Conservation (phyloP, 345 rosid genomes). For the Anacardium occidentale region DNA sequence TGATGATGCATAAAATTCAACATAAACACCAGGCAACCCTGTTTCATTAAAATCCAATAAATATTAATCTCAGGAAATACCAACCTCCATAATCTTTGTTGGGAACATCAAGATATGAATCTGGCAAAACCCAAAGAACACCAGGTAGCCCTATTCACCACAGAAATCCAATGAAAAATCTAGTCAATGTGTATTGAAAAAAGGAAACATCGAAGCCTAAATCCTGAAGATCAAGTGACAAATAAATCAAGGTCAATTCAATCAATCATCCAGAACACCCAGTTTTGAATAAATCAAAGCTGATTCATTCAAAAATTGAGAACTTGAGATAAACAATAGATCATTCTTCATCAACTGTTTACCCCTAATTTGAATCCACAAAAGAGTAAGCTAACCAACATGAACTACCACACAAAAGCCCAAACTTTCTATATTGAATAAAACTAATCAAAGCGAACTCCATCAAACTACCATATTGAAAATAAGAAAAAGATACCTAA, state of each 20-base stretch:
- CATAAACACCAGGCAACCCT: too few species aligned
- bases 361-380: background rate
- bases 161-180: slow-evolving; percentile 2
- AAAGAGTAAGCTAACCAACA: background rate
- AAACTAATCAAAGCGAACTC: background rate
- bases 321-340: background rate
- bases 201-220: background rate
- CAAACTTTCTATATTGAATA: background rate
- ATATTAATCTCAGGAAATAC: slow-evolving; percentile 18
- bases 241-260: background rate
- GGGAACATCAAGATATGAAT: slow-evolving; percentile 94
- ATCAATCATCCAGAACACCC: background rate
- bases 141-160: slow-evolving; percentile 64
- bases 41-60: background rate
- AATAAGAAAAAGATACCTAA: background rate
- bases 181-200: background rate
- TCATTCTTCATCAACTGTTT: background rate
- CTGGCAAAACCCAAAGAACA: slow-evolving; percentile 95
- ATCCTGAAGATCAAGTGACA: background rate
- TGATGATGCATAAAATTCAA: background rate
- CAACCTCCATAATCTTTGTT: slow-evolving; percentile 97
- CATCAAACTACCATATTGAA: background rate
- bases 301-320: background rate
- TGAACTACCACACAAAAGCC: background rate
- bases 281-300: background rate